Percentiles rank a stretch among this genome's conserved stretches.
Conservation (phyloP, 495 filamentous ascomycete genomes). For the Penicillium bialowiezense region DNA sequence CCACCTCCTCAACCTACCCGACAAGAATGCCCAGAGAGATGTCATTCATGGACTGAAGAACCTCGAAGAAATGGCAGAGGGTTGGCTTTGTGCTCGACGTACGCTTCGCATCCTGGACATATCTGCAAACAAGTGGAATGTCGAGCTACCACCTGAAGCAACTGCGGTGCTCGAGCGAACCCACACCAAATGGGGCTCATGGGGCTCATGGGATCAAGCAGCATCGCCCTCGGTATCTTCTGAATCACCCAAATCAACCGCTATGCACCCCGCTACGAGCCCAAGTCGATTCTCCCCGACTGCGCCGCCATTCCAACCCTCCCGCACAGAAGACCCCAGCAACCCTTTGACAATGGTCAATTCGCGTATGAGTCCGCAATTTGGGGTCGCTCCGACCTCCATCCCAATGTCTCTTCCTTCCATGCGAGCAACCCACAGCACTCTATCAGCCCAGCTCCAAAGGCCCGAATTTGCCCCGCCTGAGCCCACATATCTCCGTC, state of each 20-base stretch:
- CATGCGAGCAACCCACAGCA: conserved; percentile 20
- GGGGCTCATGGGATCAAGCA: conserved; percentile 44
- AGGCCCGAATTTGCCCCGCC: conserved; percentile 24
- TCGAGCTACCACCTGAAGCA: conserved; percentile 84
- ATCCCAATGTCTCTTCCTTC: conserved; percentile 20
- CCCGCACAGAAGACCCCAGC: conserved; percentile 12
- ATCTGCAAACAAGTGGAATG: conserved; percentile 83
- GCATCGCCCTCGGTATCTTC: conserved; percentile 35
- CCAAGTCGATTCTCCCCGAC: conserved; percentile 20
- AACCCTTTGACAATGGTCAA: conserved; percentile 8
- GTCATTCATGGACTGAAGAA: conserved; percentile 87
- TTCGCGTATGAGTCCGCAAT: conserved; percentile 14
- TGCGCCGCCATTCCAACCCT: conserved; percentile 4
- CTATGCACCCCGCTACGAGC: conserved; percentile 13
- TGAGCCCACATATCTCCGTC: conserved; percentile 38
- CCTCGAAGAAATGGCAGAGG: conserved; percentile 92
- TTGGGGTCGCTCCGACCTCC: conserved; percentile 5
- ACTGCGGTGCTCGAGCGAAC: conserved; percentile 65
- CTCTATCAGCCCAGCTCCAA: conserved; percentile 19
- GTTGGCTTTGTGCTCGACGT: conserved; percentile 86
- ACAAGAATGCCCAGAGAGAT: conserved; percentile 84
- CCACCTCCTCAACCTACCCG: conserved; percentile 87
- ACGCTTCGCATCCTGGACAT: conserved; percentile 82
- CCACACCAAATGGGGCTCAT: conserved; percentile 52
- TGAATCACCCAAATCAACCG: conserved; percentile 21